These are phyloP conservation scores for Murraya paniculata DNA, from an alignment of 345 rosid species.

Conservation along the genomic window DNA sequence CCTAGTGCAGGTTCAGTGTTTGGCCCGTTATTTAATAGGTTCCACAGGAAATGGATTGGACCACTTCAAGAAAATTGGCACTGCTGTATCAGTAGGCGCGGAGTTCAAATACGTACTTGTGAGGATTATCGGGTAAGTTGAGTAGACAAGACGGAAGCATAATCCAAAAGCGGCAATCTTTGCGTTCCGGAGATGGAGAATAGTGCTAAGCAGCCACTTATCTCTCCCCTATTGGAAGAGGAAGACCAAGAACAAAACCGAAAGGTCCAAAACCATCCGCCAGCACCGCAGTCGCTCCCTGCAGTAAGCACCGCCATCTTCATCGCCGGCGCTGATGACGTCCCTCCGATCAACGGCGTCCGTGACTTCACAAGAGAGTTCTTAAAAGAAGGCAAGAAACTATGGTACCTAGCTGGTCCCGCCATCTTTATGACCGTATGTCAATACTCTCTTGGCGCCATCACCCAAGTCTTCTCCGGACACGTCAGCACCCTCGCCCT, in stretches of 20 bases:
- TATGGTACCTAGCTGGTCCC: conserved; percentile 89
- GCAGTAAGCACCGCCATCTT: conserved; percentile 1
- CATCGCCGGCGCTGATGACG: conserved; percentile 34
- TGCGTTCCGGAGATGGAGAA: conserved; percentile 25
- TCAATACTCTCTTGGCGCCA: conserved; percentile 83
- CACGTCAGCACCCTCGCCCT: conserved; percentile 69
- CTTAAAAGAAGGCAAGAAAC: conserved; percentile 49
- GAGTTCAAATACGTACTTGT: too few relatives aligned
- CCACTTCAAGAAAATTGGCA: too few relatives aligned
- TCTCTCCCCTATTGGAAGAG: conserved; percentile 19
- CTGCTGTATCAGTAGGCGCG: too few relatives aligned
- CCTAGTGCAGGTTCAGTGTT: too few relatives aligned
- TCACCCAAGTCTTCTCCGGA: conserved; percentile 73
- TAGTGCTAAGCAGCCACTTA: conserved; percentile 30
- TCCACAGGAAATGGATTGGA: too few relatives aligned
- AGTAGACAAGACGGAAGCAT: background rate
- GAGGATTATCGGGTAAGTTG: too few relatives aligned
- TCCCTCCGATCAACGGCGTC: conserved; percentile 45
- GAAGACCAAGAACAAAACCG: conserved; percentile 2
- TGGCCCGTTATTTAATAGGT: too few relatives aligned
- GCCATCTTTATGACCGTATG: conserved; percentile 79
- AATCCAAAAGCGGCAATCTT: background rate
- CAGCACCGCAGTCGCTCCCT: background rate
- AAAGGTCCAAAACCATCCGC: too few relatives aligned
- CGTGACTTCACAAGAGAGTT: conserved; percentile 55